Base-by-base conservation (phyloP, 2,329 filamentous ascomycete genomes). In the Periconia digitata region DNA sequence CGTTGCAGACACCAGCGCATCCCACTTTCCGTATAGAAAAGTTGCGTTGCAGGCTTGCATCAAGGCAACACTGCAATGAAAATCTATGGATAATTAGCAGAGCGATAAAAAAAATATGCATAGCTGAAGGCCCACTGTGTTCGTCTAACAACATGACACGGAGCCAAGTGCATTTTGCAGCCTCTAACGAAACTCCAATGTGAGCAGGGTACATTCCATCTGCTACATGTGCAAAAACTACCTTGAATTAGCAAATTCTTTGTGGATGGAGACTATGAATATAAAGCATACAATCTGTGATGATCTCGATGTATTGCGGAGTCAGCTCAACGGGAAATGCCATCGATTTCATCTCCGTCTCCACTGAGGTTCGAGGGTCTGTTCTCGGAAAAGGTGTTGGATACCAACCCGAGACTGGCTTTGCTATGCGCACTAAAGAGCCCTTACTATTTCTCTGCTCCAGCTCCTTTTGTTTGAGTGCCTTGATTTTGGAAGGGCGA, bases 31-130 rank as follows among this genome's bases (percentile, higher is more conserved):
- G 10, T 40, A 23, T 6, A 40, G 13, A 13, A 47, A 47, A 8
- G 42, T 21, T n/a, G 32, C 45, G 21, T 47, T 47, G 39, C 45
- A 37, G 6, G 45, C 45, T 29, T 47, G 29, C 45, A 47, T 47
- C 22, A 43, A 20, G 8, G 45, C 45, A 22, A 47, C 1, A 21
- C 27, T 37, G 38, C 45, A 47, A 32, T 47, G 24, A 21, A 47
- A 47, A 16, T 38, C 45, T 47, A 32, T 8, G 8, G 2, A 2
- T 37, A 3, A 20, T 29, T 40, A 17, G 18, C 17, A 6, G 7
- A 22, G 8, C n/a, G 23, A 16, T 22, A 7, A 20, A 2, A 16
- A 1, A 1, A 6, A 10, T 22, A 20, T 2, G 15, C 34, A 41
- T 4, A 15, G 4, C n/a, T 12, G 27, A 15, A 6, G 27, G 27